Conservation (phyloP, 192 early-diverging fungal species). For the Coemansia sp. region DNA sequence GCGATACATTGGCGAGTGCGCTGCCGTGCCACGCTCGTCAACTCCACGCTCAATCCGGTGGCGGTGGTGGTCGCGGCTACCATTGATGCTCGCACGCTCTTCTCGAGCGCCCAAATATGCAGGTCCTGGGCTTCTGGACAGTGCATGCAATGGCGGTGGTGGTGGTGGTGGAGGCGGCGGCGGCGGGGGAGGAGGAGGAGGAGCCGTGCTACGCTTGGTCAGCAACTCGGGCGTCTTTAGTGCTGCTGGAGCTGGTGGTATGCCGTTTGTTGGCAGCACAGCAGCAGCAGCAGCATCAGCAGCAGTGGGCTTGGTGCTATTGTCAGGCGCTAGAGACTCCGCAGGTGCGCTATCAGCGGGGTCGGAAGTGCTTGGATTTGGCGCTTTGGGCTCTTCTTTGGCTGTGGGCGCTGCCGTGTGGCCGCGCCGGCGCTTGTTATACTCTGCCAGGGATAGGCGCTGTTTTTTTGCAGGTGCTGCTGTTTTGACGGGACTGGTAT, state of each 20-base stretch:
- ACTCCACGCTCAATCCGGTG: conserved; percentile 13
- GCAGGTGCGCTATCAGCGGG: background rate
- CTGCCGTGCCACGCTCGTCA: background rate
- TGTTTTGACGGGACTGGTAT: background rate
- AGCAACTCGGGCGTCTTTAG: background rate
- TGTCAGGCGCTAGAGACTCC: no score
- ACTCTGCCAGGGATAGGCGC: conserved; percentile 48
- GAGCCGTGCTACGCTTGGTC: background rate
- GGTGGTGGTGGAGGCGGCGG: background rate
- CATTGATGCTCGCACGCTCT: background rate
- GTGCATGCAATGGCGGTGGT: no score
- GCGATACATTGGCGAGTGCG: conserved; percentile 9
- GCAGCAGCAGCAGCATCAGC: conserved; percentile 1
- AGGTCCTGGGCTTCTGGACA: background rate
- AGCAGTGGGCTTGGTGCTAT: background rate
- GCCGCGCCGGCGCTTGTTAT: conserved; percentile 46
- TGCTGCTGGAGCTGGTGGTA: background rate
- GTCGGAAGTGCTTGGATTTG: conserved; percentile 6
- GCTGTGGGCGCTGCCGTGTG: conserved; percentile 7
- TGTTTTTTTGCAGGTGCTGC: conserved; percentile 36
- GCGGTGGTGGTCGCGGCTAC: conserved; percentile 9
- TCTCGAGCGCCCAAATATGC: background rate
- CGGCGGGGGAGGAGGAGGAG: conserved; percentile 6
- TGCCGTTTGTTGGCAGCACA: background rate
- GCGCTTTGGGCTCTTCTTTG: conserved; percentile 6